A percentile compares a stretch with the other conserved stretches of the same genome.
phyloP scores from a whole-genome alignment of 2,329 filamentous ascomycete species.

The Colletotrichum siamense region DNA sequence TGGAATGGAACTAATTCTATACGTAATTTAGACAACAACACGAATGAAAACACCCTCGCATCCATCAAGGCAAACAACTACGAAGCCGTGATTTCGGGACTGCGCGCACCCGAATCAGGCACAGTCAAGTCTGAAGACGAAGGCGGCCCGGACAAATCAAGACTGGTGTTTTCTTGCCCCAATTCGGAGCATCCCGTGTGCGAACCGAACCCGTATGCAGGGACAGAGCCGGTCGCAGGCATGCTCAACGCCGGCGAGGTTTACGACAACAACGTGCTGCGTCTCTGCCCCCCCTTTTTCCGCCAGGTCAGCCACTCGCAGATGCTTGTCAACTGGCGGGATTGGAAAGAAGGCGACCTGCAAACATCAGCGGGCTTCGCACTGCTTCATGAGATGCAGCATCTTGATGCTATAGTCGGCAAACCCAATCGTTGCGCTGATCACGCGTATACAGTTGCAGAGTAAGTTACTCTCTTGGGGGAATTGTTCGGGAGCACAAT shows the following conservation, averaged over 20 bases:
- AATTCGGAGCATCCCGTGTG: background rate
- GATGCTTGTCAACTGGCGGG: background rate
- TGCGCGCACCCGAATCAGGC: background rate
- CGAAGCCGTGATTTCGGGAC: background rate
- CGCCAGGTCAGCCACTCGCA: background rate
- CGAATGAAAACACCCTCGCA: fast-evolving
- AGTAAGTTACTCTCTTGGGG: background rate
- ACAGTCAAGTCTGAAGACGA: background rate
- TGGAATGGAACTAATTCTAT: background rate
- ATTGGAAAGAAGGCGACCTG: background rate
- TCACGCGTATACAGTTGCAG: background rate
- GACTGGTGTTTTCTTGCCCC: background rate
- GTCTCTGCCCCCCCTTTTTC: background rate
- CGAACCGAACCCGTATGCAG: background rate
- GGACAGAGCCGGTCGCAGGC: background rate
- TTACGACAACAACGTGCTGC: background rate
- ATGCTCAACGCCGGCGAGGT: background rate
- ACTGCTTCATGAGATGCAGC: background rate
- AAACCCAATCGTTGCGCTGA: background rate
- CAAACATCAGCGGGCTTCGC: background rate
- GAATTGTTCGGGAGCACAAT: too few species aligned
- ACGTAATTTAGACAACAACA: background rate
- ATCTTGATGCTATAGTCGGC: background rate
- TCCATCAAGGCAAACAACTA: background rate
- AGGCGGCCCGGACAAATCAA: background rate